Evolutionary conservation across 305 asterid species (phyloP), one percentile per base, ranked within the genome.

Genomic region (Fraxinus baroniana): DNA sequence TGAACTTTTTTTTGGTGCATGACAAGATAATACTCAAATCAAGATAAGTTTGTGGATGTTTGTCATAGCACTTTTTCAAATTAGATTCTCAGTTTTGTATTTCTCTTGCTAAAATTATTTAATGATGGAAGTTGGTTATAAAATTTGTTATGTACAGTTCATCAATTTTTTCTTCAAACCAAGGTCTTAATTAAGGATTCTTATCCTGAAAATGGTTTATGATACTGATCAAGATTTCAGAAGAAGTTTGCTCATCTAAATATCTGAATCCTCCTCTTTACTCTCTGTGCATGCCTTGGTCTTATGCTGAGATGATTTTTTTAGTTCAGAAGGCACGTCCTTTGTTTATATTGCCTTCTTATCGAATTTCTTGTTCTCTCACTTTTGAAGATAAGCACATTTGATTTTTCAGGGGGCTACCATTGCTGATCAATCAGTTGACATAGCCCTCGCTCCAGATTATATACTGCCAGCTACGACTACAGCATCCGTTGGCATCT

Each of bases 401-500:
- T 74, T 30, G 6, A 32, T 78, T 83, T 70, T 85, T 81, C 89
- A 93, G 97, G 97, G 94, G 64, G 92, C 97, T 78, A 90, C 95
- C 3, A 93, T 93, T 73, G 92, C 90, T 75, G 97, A 92, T 84
- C 95, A 91, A 88, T 83, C 95, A 24, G 94, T 91, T 81, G 86
- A 89, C 77, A 86, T 90, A 66, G 84, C 88, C 37, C 87, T 90
- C 3, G 91, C 88, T 57, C 91, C 90, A 70, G 85, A 85, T 76
- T 91, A 91, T n/a, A 85, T 84, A 77, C 86, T 89, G 81, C 95
- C 95, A 79, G 36, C 88, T 75, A 44, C 85, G 28, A 90, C 90
- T 52, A 70, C 86, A 33, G 85, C 87, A 68, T 68, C 92, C 28
- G 77, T 79, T 77, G 46, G 78, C 30, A 90, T 89, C 84, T n/a